Evolutionary conservation across 768 basidiomycete genomes (phyloP).

Genomic region (Psilocybe cyanescens): DNA sequence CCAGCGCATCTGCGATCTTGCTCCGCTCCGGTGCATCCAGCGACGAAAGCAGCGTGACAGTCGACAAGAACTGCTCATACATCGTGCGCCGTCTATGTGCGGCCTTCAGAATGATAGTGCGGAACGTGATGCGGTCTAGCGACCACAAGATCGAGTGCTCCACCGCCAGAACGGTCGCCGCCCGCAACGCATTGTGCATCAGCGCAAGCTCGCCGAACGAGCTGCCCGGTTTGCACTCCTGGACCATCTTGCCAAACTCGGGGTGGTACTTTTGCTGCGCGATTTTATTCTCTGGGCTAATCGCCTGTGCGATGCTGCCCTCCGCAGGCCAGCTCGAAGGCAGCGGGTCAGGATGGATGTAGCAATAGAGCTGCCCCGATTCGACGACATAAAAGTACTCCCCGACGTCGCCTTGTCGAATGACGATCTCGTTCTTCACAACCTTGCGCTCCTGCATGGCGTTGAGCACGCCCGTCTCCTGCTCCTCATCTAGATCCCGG

Average conservation of each 20-base stretch:
- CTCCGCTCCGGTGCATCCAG: conserved; percentile 88
- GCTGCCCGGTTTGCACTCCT: conserved; percentile 80
- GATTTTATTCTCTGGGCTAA: conserved; percentile 54
- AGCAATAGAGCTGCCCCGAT: conserved; percentile 83
- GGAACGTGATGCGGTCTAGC: conserved; percentile 96
- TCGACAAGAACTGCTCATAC: conserved; percentile 96
- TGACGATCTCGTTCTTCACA: conserved; percentile 81
- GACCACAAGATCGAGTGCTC: conserved; percentile 89
- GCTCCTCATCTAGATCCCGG: conserved; percentile 95
- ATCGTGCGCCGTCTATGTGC: conserved; percentile 90
- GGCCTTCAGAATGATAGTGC: conserved; percentile 94
- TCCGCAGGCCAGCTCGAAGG: conserved; percentile 62
- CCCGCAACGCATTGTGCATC: conserved; percentile 97
- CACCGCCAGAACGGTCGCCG: conserved; percentile 89
- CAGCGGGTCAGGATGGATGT: conserved; percentile 69
- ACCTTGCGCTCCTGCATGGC: conserved; percentile 93
- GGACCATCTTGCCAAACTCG: conserved; percentile 80
- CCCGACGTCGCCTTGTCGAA: conserved; percentile 95
- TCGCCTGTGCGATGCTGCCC: conserved; percentile 38
- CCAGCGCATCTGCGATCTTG: conserved; percentile 96
- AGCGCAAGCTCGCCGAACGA: conserved; percentile 96
- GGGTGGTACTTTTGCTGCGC: conserved; percentile 69
- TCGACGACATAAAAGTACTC: conserved; percentile 99
- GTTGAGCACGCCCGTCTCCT: conserved; percentile 88
- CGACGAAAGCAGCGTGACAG: conserved; percentile 84